Evolutionary conservation across 2,329 filamentous ascomycete genomes (phyloP), one percentile per base, ranked within the genome.

Genomic region (Alternaria sp.): DNA sequence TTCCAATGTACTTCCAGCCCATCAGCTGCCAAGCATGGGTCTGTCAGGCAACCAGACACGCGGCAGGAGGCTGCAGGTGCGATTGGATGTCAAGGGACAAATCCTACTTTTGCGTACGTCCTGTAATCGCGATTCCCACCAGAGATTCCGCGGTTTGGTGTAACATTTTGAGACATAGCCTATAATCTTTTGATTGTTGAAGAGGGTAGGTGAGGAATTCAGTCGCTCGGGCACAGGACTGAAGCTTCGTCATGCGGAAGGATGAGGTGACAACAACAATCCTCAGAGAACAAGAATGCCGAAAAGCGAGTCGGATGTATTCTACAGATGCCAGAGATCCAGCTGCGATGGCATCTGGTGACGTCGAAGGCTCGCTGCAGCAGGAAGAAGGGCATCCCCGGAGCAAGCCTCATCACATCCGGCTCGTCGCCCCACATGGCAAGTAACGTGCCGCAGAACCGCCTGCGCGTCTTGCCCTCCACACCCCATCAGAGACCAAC

Each of bases 351-450:
- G n/a, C n/a, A 9, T 10, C 7, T 17, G 36, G 36, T 17, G 36
- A 40, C 36, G 36, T 40, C 49, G 25, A 12, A 15, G 36, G 51
- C 9, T 30, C 26, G 46, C 54, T n/a, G 55, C 45, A 51, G 30
- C 17, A 23, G 26, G 32, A 51, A 43, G 19, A 61, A 32, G 15
- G 28, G 32, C 30, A 44, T 30, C 43, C 30, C 21, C 26, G 21
- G n/a, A 32, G 55, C 30, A 51, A 23, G 26, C 28, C 49, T 19
- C 30, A 30, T 28, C 50, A 52, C 30, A 32, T 17, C 57, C 61
- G 61, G 51, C 40, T 45, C 3, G 55, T 59, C 56, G 60, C 56
- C 60, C 60, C 60, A 59, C 60, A 59, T 54, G 56, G 50, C 30
- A 55, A 46, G 43, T n/a, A 54, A n/a, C 44, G 44, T 54, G 46